Evolutionary conservation across 2,329 filamentous ascomycete species (phyloP).

Genomic region (Penicillium crustosum): DNA sequence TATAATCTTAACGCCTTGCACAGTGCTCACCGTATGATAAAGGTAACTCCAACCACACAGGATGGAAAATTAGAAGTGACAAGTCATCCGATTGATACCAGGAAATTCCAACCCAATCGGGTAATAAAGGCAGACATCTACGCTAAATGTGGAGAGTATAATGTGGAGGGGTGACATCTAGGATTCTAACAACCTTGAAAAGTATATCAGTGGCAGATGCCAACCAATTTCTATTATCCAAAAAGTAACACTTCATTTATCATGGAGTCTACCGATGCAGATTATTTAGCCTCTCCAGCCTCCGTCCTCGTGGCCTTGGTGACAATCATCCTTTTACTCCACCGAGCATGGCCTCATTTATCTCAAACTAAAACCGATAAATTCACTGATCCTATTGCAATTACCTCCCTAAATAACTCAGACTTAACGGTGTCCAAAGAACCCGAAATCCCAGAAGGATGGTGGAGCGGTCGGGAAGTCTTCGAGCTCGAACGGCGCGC

Average conservation of each 20-base stretch:
- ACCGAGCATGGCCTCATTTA: conserved; percentile 16
- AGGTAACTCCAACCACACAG: neutral
- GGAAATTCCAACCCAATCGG: conserved; percentile 30
- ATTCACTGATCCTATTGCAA: neutral
- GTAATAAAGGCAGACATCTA: conserved; percentile 14
- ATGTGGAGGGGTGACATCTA: conserved; percentile 15
- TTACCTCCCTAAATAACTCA: neutral
- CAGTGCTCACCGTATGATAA: neutral
- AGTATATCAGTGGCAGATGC: conserved; percentile 17
- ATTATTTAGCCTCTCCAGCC: conserved; percentile 10
- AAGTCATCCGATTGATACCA: conserved; percentile 1
- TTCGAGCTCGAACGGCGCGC: conserved; percentile 52
- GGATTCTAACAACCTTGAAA: conserved; percentile 1
- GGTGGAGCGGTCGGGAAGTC: conserved; percentile 42
- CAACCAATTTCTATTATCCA: neutral
- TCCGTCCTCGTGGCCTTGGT: conserved; percentile 17
- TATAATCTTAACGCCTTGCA: neutral
- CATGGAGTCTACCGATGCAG: conserved; percentile 20
- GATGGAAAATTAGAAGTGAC: neutral
- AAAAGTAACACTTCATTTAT: neutral
- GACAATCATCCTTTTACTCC: conserved; percentile 13
- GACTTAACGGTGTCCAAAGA: conserved; percentile 37
- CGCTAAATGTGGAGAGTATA: conserved; percentile 12
- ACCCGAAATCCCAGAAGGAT: conserved; percentile 42
- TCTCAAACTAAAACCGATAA: neutral